Evolutionary conservation across 2,329 filamentous ascomycete genomes (phyloP).

Genomic region (Uncinocarpus reesii): DNA sequence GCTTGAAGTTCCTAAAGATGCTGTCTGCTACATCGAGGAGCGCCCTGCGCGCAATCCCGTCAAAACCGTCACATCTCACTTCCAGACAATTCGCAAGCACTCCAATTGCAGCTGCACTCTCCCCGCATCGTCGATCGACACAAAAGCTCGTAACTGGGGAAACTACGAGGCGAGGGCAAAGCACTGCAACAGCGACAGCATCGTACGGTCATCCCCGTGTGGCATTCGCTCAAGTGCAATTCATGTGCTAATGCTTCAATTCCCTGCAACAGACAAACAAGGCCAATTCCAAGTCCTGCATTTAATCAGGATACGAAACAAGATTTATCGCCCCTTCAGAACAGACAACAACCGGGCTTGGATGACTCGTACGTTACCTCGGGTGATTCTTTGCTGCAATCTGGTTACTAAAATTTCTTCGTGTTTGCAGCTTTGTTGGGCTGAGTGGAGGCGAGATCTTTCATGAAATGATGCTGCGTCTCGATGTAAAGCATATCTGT

Average conservation of each 20-base stretch:
- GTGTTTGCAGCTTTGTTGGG: constrained; percentile 68
- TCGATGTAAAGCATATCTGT: constrained; percentile 90
- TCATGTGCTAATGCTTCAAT: constrained; percentile 16
- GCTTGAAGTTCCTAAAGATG: constrained; percentile 29
- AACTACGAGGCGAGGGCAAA: constrained; percentile 35
- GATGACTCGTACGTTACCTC: constrained; percentile 62
- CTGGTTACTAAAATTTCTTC: constrained; percentile 13
- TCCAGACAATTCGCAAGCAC: constrained; percentile 39
- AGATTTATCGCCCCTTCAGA: constrained; percentile 58
- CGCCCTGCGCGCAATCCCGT: constrained; percentile 39
- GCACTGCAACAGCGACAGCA: constrained; percentile 42
- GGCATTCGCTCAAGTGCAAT: background rate
- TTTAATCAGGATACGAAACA: constrained; percentile 49
- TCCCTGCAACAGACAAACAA: constrained; percentile 38
- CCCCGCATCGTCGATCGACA: constrained; percentile 37
- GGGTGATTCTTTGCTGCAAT: background rate
- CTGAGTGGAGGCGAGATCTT: constrained; percentile 95
- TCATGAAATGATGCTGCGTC: constrained; percentile 97
- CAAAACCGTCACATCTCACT: constrained; percentile 31
- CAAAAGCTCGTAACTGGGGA: constrained; percentile 26
- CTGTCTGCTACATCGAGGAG: constrained; percentile 42
- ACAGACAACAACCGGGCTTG: constrained; percentile 52
- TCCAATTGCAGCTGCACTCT: constrained; percentile 35
- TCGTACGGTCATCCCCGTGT: constrained; percentile 40
- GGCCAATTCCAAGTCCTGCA: constrained; percentile 53